phyloP scores from a whole-genome alignment of 1,284 basidiomycete species.

The Tilletia setariae region DNA sequence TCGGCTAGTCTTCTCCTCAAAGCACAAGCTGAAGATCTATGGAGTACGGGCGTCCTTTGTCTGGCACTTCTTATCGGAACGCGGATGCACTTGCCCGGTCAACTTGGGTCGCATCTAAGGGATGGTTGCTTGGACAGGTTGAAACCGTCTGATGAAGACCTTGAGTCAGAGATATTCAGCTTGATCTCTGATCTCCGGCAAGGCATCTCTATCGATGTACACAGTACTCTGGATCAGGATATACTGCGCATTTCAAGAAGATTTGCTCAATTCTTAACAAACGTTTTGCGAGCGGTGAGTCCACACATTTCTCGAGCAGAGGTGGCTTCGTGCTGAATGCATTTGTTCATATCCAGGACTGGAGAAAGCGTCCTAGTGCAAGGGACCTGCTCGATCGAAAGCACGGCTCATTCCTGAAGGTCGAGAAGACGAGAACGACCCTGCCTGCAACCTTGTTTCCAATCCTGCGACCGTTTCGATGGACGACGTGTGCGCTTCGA shows the following conservation, averaged over 20 bases:
- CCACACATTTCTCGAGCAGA: neutral
- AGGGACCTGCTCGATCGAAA: conserved; percentile 5
- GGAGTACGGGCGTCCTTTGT: neutral
- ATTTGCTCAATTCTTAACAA: neutral
- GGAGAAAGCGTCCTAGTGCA: neutral
- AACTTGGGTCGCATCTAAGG: neutral
- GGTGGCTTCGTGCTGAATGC: no score
- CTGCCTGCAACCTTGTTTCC: conserved; percentile 6
- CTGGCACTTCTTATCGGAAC: conserved; percentile 3
- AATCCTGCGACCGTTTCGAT: neutral
- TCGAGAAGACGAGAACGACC: neutral
- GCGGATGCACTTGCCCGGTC: neutral
- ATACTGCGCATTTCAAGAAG: neutral
- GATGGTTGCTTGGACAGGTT: neutral
- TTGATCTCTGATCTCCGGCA: neutral
- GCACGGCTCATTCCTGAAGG: neutral
- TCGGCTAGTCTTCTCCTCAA: neutral
- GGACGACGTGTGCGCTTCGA: neutral
- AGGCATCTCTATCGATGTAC: neutral
- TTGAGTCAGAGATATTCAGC: neutral
- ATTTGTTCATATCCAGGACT: conserved; percentile 9
- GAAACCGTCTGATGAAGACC: neutral
- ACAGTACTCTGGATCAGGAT: neutral
- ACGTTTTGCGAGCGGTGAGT: neutral
- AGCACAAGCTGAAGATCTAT: neutral